Evolutionary conservation across 1,284 basidiomycete species (phyloP).

Genomic region (Coniophora puteana): DNA sequence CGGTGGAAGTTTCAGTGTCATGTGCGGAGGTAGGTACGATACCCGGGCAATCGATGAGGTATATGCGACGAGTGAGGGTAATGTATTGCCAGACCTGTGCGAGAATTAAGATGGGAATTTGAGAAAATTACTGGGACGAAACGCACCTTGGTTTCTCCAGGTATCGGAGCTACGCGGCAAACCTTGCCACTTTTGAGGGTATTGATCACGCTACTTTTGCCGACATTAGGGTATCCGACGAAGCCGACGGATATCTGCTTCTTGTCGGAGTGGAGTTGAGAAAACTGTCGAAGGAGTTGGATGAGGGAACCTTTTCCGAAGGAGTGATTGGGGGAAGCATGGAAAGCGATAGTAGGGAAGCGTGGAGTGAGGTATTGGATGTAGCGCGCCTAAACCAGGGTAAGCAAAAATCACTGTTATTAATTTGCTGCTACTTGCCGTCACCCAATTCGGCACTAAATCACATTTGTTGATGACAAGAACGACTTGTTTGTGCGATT

Average conservation of each 20-base stretch:
- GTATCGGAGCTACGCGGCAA: conserved; percentile 94
- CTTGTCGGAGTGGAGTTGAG: conserved; percentile 96
- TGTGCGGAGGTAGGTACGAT: conserved; percentile 93
- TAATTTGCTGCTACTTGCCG: conserved; percentile 57
- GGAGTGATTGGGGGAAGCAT: conserved; percentile 98
- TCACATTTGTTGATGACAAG: conserved; percentile 99
- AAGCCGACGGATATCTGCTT: conserved; percentile 99
- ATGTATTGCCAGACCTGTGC: conserved; percentile 97
- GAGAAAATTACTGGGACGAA: not conserved
- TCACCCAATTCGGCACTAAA: conserved; percentile 98
- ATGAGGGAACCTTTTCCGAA: conserved; percentile 99
- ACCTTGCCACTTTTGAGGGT: conserved; percentile 98
- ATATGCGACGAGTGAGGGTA: conserved; percentile 92
- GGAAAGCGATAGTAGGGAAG: conserved; percentile 96
- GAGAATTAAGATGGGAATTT: conserved; percentile 2
- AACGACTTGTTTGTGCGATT: conserved; percentile 96
- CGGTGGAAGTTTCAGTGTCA: conserved; percentile 90
- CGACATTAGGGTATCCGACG: conserved; percentile 98
- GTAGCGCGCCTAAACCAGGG: conserved; percentile 77
- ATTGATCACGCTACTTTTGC: conserved; percentile 97
- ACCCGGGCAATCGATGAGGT: conserved; percentile 98
- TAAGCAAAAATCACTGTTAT: not conserved
- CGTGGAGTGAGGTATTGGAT: conserved; percentile 94
- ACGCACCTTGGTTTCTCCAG: conserved; percentile 93
- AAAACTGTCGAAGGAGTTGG: conserved; percentile 95